Percentiles rank a stretch among this genome's conserved stretches.
phyloP scores from a whole-genome alignment of 2,329 filamentous ascomycete species.

The Phialemonium atrogriseum region DNA sequence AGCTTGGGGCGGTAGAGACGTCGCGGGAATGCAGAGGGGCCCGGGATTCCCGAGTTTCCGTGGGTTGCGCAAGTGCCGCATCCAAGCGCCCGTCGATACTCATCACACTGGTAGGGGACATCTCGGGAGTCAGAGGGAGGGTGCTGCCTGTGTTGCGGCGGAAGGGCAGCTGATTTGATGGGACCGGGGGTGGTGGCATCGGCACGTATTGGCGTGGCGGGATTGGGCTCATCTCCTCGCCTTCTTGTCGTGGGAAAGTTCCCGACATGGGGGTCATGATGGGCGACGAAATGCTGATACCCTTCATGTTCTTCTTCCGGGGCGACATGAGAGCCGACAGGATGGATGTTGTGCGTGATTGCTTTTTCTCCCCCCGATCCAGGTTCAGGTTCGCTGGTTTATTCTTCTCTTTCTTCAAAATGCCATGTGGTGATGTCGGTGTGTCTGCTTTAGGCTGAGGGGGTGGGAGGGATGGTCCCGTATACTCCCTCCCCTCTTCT shows the following conservation, averaged over 20 bases:
- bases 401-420: slow-evolving; percentile 33
- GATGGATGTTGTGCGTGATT: slow-evolving; percentile 51
- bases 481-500: slow-evolving; percentile 42
- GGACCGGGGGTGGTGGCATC: slow-evolving; percentile 47
- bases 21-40: slow-evolving; percentile 25
- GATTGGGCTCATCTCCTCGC: slow-evolving; percentile 49
- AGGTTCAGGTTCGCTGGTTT: slow-evolving; percentile 46
- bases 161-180: slow-evolving; percentile 34
- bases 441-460: slow-evolving; percentile 11
- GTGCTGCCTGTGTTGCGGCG: slow-evolving; percentile 17
- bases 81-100: slow-evolving; percentile 52
- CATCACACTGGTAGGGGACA: slow-evolving; percentile 36
- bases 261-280: slow-evolving; percentile 56
- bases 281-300: slow-evolving; percentile 54
- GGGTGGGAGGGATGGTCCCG: slow-evolving; percentile 29
- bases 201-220: slow-evolving; percentile 51
- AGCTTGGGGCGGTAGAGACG: slow-evolving; percentile 21
- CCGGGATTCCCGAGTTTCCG: slow-evolving; percentile 13
- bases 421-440: slow-evolving; percentile 12
- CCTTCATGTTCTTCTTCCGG: slow-evolving; percentile 41
- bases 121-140: slow-evolving; percentile 35
- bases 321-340: slow-evolving; percentile 56
- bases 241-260: slow-evolving; percentile 47
- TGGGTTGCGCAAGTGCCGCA: slow-evolving; percentile 20
- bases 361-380: slow-evolving; percentile 36